Evolutionary conservation across 805 yeast genomes (phyloP), one percentile per base, ranked within the genome.

Genomic region (Candida anglica): DNA sequence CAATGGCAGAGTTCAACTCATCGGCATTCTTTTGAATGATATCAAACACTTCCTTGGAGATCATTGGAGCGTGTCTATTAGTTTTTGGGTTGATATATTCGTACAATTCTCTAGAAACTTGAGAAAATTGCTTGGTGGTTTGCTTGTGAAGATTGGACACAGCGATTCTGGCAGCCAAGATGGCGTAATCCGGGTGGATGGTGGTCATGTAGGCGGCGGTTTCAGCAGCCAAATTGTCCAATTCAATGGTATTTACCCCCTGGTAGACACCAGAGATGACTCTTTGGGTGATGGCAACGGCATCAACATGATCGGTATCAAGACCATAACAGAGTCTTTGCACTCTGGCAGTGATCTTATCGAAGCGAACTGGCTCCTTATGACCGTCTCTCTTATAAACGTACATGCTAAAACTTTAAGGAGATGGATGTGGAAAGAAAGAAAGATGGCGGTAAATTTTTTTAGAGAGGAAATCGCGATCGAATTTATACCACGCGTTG

Each of bases 181-280:
- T 79, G 18, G 97, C 96, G 52, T 91, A 89, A 65, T 93, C 98
- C n/a, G 98, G 98, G 60, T 91, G 98, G 42, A 86, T 77, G 9
- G 98, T 91, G 39, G 97, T 88, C 96, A 93, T 86, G 56, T 83
- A 85, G 27, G 98, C 98, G 38, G 96, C 95, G 23, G 96, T 88
- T 64, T 93, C 98, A 28, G 98, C 97, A 31, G 98, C 89, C 46
- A 66, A 64, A 48, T 66, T 66, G 44, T 66, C 73, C 42, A 66
- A 61, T 42, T 93, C 97, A 41, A 83, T 75, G 36, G 98, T 93
- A 52, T 91, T 88, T 34, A 93, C 98, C 52, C 98, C 98, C 53
- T 87, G 94, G 61, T 91, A 93, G 37, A 93, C 96, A 58, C 98
- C 98, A 10, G 93, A 77, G 43, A 88, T 89, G 49, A 91, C 94